Percentiles rank a stretch among this genome's conserved stretches.
Conservation (phyloP, 768 basidiomycete genomes). For the Coprinopsis marcescibilis region DNA sequence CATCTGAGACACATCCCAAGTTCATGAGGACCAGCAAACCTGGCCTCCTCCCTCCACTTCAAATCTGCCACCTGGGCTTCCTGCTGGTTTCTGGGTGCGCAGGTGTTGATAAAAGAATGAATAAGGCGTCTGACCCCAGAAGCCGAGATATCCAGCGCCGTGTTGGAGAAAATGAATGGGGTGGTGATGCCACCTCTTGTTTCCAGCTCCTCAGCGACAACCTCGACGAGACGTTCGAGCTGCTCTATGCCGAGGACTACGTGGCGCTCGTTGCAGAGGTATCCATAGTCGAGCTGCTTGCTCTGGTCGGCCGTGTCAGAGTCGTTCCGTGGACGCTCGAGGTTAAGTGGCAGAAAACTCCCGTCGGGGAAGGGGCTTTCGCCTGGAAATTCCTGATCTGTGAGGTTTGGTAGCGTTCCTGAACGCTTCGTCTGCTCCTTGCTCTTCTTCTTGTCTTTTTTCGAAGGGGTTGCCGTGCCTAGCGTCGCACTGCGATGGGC, state of each 20-base stretch:
- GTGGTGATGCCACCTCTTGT: conserved; percentile 76
- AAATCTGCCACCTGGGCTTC: conserved; percentile 38
- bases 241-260: conserved; percentile 74
- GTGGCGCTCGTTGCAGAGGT: conserved; percentile 66
- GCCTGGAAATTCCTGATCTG: conserved; percentile 17
- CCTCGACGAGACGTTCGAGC: conserved; percentile 64
- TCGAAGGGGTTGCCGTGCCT: conserved; percentile 25
- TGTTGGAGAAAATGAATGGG: conserved; percentile 86
- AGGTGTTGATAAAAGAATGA: conserved; percentile 71
- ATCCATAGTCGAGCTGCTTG: conserved; percentile 54
- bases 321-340: conserved; percentile 41
- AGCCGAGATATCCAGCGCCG: conserved; percentile 79
- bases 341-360: conserved; percentile 45
- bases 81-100: conserved; percentile 28
- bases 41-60: conserved; percentile 74
- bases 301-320: conserved; percentile 21
- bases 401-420: conserved; percentile 34
- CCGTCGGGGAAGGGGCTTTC: conserved; percentile 41
- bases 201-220: conserved; percentile 63
- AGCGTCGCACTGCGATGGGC: conserved; percentile 30
- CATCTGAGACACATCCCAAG: conserved; percentile 90
- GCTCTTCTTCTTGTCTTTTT: conserved; percentile 52
- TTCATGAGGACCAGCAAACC: conserved; percentile 81
- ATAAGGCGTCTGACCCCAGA: conserved; percentile 74
- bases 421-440: conserved; percentile 32